Base-by-base conservation (phyloP, 768 basidiomycete species). In the Coprinopsis strossmayeri region DNA sequence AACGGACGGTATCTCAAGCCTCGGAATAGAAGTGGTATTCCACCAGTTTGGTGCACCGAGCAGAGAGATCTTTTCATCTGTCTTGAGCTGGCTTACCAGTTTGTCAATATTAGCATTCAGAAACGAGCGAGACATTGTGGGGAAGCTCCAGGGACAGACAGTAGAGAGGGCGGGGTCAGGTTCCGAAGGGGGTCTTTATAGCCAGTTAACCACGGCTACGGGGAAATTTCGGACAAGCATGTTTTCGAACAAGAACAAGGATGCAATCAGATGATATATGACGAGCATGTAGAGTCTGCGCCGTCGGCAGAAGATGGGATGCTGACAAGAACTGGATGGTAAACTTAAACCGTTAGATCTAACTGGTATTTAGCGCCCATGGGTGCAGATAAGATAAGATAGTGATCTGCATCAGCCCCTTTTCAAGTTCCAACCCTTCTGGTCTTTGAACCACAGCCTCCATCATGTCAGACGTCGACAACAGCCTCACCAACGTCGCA, bases 1-100 rank as follows among this genome's bases (percentile, higher is more conserved):
- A 55, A 87, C 69, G 24, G 77, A 70, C 3, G 84, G 84, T 45
- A 87, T 78, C n/a, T 67, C 69, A 15, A 85, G 71, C 20, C 82
- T 70, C 10, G 70, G 64, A 47, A 87, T 70, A 15, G 75, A 54
- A 28, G 69, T 70, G 13, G 82, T 84, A 56, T 82, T 83, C 83
- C 84, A 85, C 79, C 81, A 84, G 55, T 82, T 79, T 5, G 80
- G 81, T 12, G 78, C 82, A 23, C 79, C 73, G 2, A 84, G 71
- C 15, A 87, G 69, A 2, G 72, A 61, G 46, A 83, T 78, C 62
- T 84, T 84, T 67, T 84, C 83, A 20, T 82, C 78, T 3, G 70
- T 70, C 39, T 71, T 75, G 47, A 85, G 70, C 54, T 73, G 69
- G 45, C 67, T 62, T 41, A 85, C 71, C 34, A 81, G 71, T n/a